Conservation (phyloP, 208 protist genomes). For the Novymonas esmeraldas region DNA sequence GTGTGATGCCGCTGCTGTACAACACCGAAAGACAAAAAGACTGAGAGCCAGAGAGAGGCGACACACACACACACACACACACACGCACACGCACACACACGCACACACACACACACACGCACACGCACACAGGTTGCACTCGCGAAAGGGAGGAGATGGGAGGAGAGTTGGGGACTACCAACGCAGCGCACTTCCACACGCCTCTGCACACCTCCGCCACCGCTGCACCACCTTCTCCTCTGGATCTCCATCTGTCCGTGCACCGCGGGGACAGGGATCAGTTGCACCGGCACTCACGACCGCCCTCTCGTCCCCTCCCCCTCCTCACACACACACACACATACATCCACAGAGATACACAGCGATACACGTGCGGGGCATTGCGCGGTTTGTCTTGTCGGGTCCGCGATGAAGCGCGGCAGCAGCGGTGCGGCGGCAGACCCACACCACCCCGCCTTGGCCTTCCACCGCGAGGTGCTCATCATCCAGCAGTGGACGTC, state of each 20-base stretch:
- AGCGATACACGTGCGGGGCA: not conserved
- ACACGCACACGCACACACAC: too few species aligned
- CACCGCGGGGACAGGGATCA: too few species aligned
- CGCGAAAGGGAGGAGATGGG: too few species aligned
- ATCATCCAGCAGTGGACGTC: slow-evolving; percentile 66
- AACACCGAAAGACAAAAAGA: too few species aligned
- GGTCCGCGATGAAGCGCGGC: slow-evolving; percentile 56
- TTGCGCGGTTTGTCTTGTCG: not conserved
- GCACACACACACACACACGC: too few species aligned
- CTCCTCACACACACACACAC: slow-evolving; percentile 8
- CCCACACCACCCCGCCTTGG: slow-evolving; percentile 53
- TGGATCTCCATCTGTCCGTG: not conserved
- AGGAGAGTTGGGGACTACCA: too few species aligned
- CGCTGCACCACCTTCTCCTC: not conserved
- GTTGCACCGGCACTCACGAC: not conserved
- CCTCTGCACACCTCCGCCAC: too few species aligned
- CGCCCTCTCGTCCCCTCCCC: not conserved
- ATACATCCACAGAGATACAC: not conserved
- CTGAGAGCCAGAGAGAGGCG: too few species aligned
- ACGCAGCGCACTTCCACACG: too few species aligned
- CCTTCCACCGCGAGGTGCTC: slow-evolving; percentile 86
- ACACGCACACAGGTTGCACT: too few species aligned
- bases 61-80: too few species aligned
- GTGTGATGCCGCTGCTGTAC: too few species aligned
- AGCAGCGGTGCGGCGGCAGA: slow-evolving; percentile 37